Conservation (phyloP, 805 yeast genomes). For the Saturnispora galanensis region DNA sequence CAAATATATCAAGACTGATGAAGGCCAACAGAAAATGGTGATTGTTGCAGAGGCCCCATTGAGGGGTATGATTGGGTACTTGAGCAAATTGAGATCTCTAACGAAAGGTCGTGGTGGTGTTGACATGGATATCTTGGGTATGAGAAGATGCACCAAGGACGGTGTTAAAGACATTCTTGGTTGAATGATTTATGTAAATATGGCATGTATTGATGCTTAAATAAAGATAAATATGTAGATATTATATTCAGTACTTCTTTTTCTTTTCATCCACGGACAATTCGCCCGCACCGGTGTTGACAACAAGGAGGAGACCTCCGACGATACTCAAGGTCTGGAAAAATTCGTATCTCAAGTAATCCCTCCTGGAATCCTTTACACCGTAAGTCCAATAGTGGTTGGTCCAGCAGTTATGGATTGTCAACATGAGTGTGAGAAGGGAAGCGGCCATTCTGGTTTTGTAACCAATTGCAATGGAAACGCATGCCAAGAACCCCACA, state of each 20-base stretch:
- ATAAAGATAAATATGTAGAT: neutral
- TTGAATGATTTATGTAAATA: conserved; percentile 1
- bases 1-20: conserved; percentile 22
- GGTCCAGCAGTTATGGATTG: conserved; percentile 64
- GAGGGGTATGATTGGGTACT: conserved; percentile 84
- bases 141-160: conserved; percentile 55
- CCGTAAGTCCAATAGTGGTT: conserved; percentile 87
- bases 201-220: neutral
- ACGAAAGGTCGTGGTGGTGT: conserved; percentile 87
- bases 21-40: conserved; percentile 34
- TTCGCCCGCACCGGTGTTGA: conserved; percentile 94
- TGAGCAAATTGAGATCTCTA: conserved; percentile 63
- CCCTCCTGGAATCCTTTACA: conserved; percentile 66
- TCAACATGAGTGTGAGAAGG: conserved; percentile 54
- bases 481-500: conserved; percentile 59
- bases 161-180: conserved; percentile 31
- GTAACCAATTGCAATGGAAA: conserved; percentile 81
- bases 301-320: conserved; percentile 86
- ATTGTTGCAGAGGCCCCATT: conserved; percentile 79
- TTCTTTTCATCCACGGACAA: conserved; percentile 91
- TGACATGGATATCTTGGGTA: conserved; percentile 67
- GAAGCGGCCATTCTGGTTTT: conserved; percentile 85
- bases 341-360: conserved; percentile 82
- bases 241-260: conserved; percentile 32
- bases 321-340: conserved; percentile 92